Percentiles rank a stretch among this genome's conserved stretches.
Conservation (phyloP, 371 early-diverging fungal species). For the Funneliformis caledonium region DNA sequence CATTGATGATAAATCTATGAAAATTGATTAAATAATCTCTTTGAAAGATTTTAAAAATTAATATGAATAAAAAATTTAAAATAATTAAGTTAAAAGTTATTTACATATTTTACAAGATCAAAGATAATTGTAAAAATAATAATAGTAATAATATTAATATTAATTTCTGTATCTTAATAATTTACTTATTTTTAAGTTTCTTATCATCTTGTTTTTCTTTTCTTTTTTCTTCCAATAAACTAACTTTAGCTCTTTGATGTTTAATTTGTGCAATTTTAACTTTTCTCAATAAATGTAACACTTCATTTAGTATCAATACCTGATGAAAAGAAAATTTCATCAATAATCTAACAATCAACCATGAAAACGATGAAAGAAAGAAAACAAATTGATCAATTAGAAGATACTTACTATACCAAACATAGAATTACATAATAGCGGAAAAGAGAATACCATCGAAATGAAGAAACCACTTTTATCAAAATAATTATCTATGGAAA, state of each 20-base stretch:
- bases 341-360: background rate
- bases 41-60: too few relatives aligned
- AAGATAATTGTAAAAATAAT: too few relatives aligned
- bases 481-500: slow-evolving; percentile 26
- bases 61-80: too few relatives aligned
- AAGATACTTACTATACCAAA: slow-evolving; percentile 19
- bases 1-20: background rate
- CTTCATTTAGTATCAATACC: slow-evolving; percentile 28
- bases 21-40: background rate
- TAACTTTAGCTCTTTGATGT: slow-evolving; percentile 6
- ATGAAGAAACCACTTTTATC: slow-evolving; percentile 14
- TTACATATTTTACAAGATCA: too few relatives aligned
- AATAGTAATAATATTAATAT: too few relatives aligned
- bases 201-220: background rate
- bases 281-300: background rate
- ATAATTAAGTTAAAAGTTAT: too few relatives aligned
- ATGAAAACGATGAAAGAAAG: background rate
- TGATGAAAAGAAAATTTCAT: background rate
- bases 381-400: background rate
- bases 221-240: background rate
- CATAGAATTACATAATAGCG: background rate
- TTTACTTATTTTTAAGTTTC: too few relatives aligned
- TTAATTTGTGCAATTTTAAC: slow-evolving; percentile 24
- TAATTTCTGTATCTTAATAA: too few relatives aligned
- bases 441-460: slow-evolving; percentile 19